Evolutionary conservation across 2,329 filamentous ascomycete species (phyloP).

Genomic region (Meredithiella fracta): DNA sequence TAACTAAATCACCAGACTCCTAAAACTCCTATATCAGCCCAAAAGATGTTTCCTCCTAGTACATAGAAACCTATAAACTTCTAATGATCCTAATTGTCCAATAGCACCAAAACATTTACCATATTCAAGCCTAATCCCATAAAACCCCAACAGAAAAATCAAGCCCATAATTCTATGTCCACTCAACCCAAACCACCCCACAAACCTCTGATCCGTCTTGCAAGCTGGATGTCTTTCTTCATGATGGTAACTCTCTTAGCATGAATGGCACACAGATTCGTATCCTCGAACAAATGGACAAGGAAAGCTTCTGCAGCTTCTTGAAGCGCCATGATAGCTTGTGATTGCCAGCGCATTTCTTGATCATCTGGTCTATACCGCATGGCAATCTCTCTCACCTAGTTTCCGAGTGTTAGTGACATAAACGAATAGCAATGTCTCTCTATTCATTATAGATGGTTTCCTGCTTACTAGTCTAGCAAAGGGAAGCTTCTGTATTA

Average conservation of each 20-base stretch:
- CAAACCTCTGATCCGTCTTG: slow-evolving; percentile 58
- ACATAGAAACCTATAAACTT: too few relatives aligned
- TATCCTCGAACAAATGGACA: slow-evolving; percentile 90
- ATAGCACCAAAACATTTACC: neutral
- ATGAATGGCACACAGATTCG: slow-evolving; percentile 90
- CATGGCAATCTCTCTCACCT: slow-evolving; percentile 58
- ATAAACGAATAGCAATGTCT: slow-evolving; percentile 15
- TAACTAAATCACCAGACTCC: neutral
- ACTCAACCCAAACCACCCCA: slow-evolving; percentile 51
- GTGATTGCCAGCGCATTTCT: slow-evolving; percentile 86
- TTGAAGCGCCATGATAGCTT: slow-evolving; percentile 82
- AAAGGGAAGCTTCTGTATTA: slow-evolving; percentile 69
- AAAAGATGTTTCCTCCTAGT: neutral
- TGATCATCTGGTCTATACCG: slow-evolving; percentile 43
- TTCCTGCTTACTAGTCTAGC: slow-evolving; percentile 44
- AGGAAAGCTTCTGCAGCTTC: slow-evolving; percentile 94
- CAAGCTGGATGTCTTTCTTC: slow-evolving; percentile 95
- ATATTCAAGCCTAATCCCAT: neutral
- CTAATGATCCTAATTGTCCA: too few relatives aligned
- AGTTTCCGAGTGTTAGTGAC: neutral
- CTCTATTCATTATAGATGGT: neutral
- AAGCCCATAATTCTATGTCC: slow-evolving; percentile 16
- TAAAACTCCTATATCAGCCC: slow-evolving; percentile 8
- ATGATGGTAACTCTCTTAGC: slow-evolving; percentile 94
- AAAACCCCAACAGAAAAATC: neutral